phyloP scores from a whole-genome alignment of 768 basidiomycete genomes.

The Gymnopilus dilepis region DNA sequence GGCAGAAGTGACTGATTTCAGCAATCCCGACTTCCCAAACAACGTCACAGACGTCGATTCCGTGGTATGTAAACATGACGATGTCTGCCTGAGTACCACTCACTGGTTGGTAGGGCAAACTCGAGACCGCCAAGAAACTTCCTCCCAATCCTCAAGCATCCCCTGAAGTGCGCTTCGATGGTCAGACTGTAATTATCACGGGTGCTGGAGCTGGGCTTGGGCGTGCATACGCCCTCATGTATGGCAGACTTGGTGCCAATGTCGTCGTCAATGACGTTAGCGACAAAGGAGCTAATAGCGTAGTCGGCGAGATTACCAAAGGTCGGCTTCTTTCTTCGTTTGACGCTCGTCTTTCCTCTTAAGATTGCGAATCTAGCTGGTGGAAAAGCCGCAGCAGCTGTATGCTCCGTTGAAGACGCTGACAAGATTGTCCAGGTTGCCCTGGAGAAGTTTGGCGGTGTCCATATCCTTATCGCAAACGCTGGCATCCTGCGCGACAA shows the following conservation, averaged over 20 bases:
- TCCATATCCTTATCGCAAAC: conserved; percentile 90
- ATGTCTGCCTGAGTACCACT: background rate
- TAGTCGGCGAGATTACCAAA: conserved; percentile 86
- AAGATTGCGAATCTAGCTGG: conserved; percentile 66
- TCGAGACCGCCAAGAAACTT: conserved; percentile 66
- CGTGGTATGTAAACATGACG: conserved; percentile 40
- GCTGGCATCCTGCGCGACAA: conserved; percentile 95
- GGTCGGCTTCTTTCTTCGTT: conserved; percentile 45
- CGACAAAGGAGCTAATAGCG: conserved; percentile 80
- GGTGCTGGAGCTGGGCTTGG: conserved; percentile 96
- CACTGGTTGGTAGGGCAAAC: conserved; percentile 47
- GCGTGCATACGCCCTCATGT: conserved; percentile 91
- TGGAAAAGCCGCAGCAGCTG: conserved; percentile 82
- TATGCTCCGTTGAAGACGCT: conserved; percentile 92
- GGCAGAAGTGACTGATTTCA: conserved; percentile 82
- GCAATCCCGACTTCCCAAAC: conserved; percentile 67
- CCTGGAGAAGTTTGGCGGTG: conserved; percentile 82
- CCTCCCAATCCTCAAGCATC: conserved; percentile 72
- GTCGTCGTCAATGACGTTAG: conserved; percentile 96
- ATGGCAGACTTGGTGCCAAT: conserved; percentile 90
- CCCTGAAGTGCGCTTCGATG: conserved; percentile 79
- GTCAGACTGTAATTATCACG: conserved; percentile 91
- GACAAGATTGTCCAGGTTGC: conserved; percentile 88
- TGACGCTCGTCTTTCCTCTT: too few relatives aligned
- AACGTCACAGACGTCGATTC: conserved; percentile 66